Percentiles rank a stretch among this genome's conserved stretches.
These are phyloP conservation scores for Myxozyma neotropica DNA, from an alignment of 805 yeast species.

Conservation along the genomic window DNA sequence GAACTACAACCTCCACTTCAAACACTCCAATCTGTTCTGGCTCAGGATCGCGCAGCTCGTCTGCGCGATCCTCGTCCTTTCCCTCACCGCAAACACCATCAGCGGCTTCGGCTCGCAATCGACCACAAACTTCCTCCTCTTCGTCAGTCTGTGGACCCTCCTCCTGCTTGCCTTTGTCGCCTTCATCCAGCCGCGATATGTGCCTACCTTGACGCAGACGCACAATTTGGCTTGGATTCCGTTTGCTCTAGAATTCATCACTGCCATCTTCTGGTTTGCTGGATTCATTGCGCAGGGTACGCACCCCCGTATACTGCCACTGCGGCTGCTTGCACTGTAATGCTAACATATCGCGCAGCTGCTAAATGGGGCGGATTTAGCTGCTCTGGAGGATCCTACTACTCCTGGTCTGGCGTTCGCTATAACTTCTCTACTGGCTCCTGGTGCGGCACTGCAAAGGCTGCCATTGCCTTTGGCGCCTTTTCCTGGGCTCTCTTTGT, in stretches of 20 bases:
- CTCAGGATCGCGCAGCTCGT: neutral
- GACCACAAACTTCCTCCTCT: slow-evolving; percentile 9
- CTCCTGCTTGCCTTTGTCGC: slow-evolving; percentile 3
- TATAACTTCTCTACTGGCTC: neutral
- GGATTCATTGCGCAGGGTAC: slow-evolving; percentile 16
- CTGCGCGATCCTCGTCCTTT: slow-evolving; percentile 19
- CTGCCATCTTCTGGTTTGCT: slow-evolving; percentile 21
- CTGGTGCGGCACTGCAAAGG: slow-evolving; percentile 32
- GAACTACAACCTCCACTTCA: no score
- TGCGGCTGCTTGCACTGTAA: neutral
- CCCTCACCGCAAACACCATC: slow-evolving; percentile 14
- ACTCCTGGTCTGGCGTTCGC: no score
- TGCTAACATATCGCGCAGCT: neutral
- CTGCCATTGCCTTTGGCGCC: slow-evolving; percentile 31
- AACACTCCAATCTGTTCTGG: no score
- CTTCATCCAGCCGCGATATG: slow-evolving; percentile 8
- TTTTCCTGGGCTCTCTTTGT: slow-evolving; percentile 24
- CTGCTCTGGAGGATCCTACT: neutral
- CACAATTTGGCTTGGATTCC: slow-evolving; percentile 6
- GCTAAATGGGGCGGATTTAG: neutral
- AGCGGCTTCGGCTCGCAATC: neutral
- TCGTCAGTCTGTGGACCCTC: slow-evolving; percentile 13
- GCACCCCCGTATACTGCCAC: neutral
- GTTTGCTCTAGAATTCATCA: slow-evolving; percentile 15
- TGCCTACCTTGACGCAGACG: neutral